Percentiles rank a stretch among this genome's conserved stretches.
These are phyloP conservation scores for Akanthomyces muscarius DNA, from an alignment of 2,329 filamentous ascomycete species.

Conservation along the genomic window DNA sequence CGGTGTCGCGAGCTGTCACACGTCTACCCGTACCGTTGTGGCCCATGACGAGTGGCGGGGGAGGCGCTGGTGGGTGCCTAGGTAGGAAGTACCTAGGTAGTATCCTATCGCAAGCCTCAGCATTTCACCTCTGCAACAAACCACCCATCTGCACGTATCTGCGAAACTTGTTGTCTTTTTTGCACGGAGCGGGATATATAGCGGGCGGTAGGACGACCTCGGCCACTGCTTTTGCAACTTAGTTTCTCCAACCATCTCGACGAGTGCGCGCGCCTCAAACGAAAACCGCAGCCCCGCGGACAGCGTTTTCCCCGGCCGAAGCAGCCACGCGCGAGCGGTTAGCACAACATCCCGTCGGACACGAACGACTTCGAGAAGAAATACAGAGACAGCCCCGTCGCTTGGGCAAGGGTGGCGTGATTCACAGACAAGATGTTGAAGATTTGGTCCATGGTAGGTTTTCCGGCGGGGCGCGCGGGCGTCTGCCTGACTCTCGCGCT, in stretches of 20 bases:
- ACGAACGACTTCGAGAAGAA: background rate
- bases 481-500: background rate
- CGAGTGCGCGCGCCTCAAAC: background rate
- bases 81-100: background rate
- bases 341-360: background rate
- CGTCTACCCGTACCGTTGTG: background rate
- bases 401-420: constrained; percentile 19
- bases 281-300: background rate
- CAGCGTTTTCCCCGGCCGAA: background rate
- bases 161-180: background rate
- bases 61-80: background rate
- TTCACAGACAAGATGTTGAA: constrained; percentile 74
- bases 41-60: constrained; percentile 16
- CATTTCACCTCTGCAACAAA: background rate
- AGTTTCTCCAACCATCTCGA: background rate
- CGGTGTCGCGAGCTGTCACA: constrained; percentile 13
- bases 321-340: background rate
- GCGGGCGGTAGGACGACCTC: background rate
- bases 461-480: background rate
- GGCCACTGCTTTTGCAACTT: background rate
- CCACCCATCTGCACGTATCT: background rate
- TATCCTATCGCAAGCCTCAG: background rate
- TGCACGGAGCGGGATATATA: background rate
- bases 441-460: constrained; percentile 94
- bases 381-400: background rate